phyloP scores from a whole-genome alignment of 768 basidiomycete species.

The Boletus vinaceobasis region DNA sequence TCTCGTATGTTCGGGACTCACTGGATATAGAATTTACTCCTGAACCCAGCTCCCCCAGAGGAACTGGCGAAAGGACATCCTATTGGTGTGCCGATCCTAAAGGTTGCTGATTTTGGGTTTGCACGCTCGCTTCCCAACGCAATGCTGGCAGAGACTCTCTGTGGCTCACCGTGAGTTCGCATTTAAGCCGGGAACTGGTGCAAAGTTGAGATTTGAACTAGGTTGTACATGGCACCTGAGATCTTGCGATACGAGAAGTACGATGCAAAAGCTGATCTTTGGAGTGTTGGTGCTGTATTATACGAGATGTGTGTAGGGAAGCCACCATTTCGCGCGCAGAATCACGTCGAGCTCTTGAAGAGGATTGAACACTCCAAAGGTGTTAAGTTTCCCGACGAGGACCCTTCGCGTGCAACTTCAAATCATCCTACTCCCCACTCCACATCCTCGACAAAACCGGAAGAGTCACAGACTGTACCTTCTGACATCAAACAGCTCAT shows the following conservation, averaged over 20 bases:
- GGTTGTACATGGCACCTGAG: slow-evolving; percentile 98
- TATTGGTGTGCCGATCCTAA: slow-evolving; percentile 88
- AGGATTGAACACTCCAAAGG: slow-evolving; percentile 91
- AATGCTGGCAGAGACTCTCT: slow-evolving; percentile 96
- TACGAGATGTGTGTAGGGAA: slow-evolving; percentile 94
- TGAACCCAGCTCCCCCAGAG: slow-evolving; percentile 76
- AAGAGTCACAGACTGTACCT: slow-evolving; percentile 60
- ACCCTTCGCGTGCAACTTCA: slow-evolving; percentile 45
- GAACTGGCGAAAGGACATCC: slow-evolving; percentile 89
- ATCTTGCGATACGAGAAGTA: slow-evolving; percentile 97
- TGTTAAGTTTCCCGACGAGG: slow-evolving; percentile 93
- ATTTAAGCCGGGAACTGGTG: neutral
- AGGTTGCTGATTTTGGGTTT: slow-evolving; percentile 98
- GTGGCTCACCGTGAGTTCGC: slow-evolving; percentile 85
- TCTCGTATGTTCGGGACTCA: slow-evolving; percentile 4
- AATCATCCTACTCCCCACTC: slow-evolving; percentile 26
- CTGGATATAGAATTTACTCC: slow-evolving; percentile 69
- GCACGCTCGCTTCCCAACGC: slow-evolving; percentile 88
- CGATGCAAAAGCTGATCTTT: slow-evolving; percentile 95
- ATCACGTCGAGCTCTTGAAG: slow-evolving; percentile 92
- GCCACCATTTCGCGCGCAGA: slow-evolving; percentile 92
- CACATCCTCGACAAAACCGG: slow-evolving; percentile 31
- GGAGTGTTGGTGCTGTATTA: slow-evolving; percentile 96
- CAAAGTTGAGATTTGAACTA: slow-evolving; percentile 26
- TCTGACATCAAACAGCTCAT: slow-evolving; percentile 87